These are phyloP conservation scores for Circinella minor DNA, from an alignment of 371 early-diverging fungal genomes.

Conservation along the genomic window DNA sequence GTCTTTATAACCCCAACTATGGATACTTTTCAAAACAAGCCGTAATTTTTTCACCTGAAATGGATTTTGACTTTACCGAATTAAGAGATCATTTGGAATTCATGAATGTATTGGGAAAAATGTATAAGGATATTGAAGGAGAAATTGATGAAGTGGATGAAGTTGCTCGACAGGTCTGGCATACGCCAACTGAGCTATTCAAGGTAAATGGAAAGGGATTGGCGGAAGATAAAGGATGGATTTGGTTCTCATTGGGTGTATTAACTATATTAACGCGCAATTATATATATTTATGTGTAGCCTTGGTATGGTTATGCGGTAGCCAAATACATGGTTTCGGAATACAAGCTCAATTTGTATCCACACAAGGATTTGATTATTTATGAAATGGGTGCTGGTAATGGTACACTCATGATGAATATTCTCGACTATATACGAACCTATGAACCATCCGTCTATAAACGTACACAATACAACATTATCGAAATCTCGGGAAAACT, in stretches of 20 bases:
- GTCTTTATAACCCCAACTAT: conserved; percentile 94
- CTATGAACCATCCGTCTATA: conserved; percentile 81
- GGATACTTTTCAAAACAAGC: conserved; percentile 97
- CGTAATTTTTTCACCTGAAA: conserved; percentile 81
- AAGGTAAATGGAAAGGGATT: conserved; percentile 58
- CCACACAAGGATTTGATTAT: conserved; percentile 75
- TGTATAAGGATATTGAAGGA: conserved; percentile 84
- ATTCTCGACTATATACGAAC: conserved; percentile 86
- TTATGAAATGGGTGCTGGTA: conserved; percentile 97
- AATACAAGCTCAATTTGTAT: conserved; percentile 69
- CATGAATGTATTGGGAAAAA: conserved; percentile 72
- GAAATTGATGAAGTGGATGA: conserved; percentile 62
- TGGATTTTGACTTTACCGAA: conserved; percentile 69
- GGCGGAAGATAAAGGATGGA: too few relatives aligned
- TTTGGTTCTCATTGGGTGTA: too few relatives aligned
- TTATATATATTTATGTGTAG: conserved; percentile 26
- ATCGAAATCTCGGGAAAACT: conserved; percentile 91
- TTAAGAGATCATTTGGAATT: conserved; percentile 86
- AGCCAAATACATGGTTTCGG: conserved; percentile 86
- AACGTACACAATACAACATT: conserved; percentile 81
- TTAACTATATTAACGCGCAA: not conserved
- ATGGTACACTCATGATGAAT: conserved; percentile 94
- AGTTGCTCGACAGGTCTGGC: conserved; percentile 91
- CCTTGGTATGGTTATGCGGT: conserved; percentile 93
- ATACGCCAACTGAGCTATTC: conserved; percentile 96